Conservation (phyloP, 2,329 filamentous ascomycete genomes). For the Sphaceloma murrayae region DNA sequence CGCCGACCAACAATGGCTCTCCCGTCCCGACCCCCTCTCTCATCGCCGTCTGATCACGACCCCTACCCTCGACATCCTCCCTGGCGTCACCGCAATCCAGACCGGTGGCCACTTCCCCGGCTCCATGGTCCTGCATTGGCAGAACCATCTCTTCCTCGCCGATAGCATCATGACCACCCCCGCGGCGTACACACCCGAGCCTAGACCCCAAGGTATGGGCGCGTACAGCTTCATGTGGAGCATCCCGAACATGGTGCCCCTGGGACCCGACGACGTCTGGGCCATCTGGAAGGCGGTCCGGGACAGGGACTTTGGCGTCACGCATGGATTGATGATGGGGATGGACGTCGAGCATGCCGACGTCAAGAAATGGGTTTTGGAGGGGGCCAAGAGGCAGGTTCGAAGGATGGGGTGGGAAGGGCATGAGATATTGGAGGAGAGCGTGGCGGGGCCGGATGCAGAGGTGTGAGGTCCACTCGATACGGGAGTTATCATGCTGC, state of each 20-base stretch:
- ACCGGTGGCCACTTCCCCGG: conserved; percentile 74
- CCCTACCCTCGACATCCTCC: conserved; percentile 28
- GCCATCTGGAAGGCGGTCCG: conserved; percentile 62
- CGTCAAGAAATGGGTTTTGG: conserved; percentile 56
- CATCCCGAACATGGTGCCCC: conserved; percentile 63
- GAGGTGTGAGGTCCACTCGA: too few relatives aligned
- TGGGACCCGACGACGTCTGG: conserved; percentile 53
- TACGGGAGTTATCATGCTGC: too few relatives aligned
- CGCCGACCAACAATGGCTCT: conserved; percentile 59
- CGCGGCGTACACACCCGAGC: conserved; percentile 30
- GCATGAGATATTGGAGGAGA: conserved; percentile 24
- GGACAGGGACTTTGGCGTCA: conserved; percentile 52
- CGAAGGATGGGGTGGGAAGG: conserved; percentile 25
- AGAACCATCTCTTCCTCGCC: conserved; percentile 57
- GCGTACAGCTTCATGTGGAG: conserved; percentile 67
- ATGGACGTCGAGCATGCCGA: conserved; percentile 49
- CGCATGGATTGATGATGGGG: conserved; percentile 58
- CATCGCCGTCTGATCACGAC: conserved; percentile 39
- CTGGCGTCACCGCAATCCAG: conserved; percentile 54
- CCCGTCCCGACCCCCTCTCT: conserved; percentile 34
- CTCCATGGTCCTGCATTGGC: conserved; percentile 56
- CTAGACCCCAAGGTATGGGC: conserved; percentile 37
- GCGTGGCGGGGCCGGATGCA: too few relatives aligned
- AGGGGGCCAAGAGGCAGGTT: conserved; percentile 69
- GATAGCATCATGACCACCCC: conserved; percentile 69